Evolutionary conservation across 306 rosid species (phyloP).

Genomic region (Datisca glomerata): DNA sequence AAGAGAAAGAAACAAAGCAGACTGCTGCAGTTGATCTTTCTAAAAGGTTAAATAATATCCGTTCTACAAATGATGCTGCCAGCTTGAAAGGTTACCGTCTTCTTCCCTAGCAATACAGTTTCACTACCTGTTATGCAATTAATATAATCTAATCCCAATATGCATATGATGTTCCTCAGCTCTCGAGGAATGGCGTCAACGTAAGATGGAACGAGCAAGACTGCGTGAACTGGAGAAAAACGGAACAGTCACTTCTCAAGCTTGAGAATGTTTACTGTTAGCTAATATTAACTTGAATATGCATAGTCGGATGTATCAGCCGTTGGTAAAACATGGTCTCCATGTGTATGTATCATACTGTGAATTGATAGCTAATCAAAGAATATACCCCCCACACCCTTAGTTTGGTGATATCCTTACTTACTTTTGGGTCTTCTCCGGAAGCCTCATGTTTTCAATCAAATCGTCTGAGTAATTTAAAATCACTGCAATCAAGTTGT

Average conservation of each 20-base stretch:
- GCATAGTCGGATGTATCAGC: not conserved
- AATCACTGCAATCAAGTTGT: too few species aligned
- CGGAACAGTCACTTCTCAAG: conserved; percentile 45
- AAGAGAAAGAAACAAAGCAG: conserved; percentile 59
- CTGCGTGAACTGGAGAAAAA: conserved; percentile 73
- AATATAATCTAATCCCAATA: not conserved
- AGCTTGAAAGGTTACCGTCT: conserved; percentile 59
- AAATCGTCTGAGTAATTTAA: too few species aligned
- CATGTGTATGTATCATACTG: not conserved
- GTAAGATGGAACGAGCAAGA: conserved; percentile 95
- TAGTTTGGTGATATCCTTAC: too few species aligned
- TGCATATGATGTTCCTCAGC: conserved; percentile 41
- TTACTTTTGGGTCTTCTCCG: too few species aligned
- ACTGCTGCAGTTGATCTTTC: conserved; percentile 89
- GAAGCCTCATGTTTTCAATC: too few species aligned
- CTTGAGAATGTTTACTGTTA: conserved; percentile 17
- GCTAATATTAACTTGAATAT: not conserved
- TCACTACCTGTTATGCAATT: not conserved
- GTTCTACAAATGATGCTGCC: conserved; percentile 65
- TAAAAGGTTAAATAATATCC: conserved; percentile 82
- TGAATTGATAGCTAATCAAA: not conserved
- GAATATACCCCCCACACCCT: too few species aligned
- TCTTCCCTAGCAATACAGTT: conserved; percentile 5
- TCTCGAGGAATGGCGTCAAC: conserved; percentile 92
- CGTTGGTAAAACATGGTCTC: not conserved